Conservation (phyloP, 2,329 filamentous ascomycete genomes). For the Trichoderma cornu-damae region DNA sequence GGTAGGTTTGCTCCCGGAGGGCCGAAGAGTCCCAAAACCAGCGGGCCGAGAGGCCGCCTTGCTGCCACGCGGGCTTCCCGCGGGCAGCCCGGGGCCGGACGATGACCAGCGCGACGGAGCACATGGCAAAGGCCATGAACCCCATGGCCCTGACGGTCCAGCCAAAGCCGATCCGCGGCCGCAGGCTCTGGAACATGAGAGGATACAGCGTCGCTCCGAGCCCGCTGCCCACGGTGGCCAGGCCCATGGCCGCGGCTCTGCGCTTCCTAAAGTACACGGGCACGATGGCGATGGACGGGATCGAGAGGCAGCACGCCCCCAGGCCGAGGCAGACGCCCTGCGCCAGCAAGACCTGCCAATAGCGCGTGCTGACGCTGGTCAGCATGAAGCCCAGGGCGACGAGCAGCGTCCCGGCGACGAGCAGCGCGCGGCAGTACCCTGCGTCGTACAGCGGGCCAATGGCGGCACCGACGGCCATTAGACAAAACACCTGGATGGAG, state of each 20-base stretch:
- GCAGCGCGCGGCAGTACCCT: constrained; percentile 37
- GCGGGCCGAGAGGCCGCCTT: constrained; percentile 4
- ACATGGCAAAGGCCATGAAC: constrained; percentile 32
- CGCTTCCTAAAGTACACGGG: constrained; percentile 38
- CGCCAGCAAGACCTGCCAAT: constrained; percentile 40
- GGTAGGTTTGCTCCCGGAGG: constrained; percentile 27
- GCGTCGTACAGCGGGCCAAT: constrained; percentile 40
- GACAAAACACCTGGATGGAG: constrained; percentile 38
- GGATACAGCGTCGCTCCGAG: constrained; percentile 38
- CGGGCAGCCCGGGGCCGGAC: constrained; percentile 24
- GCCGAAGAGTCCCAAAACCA: constrained; percentile 20
- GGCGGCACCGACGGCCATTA: constrained; percentile 38
- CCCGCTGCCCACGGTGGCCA: constrained; percentile 39
- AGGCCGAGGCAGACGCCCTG: constrained; percentile 38
- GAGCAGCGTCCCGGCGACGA: constrained; percentile 34
- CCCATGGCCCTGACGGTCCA: constrained; percentile 35
- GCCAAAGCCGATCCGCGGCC: constrained; percentile 29
- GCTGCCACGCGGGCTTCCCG: constrained; percentile 15
- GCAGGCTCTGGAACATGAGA: constrained; percentile 33
- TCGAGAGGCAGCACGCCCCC: constrained; percentile 34
- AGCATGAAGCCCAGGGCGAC: constrained; percentile 41
- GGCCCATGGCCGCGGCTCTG: constrained; percentile 39
- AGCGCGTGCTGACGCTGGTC: constrained; percentile 40
- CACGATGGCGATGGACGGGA: constrained; percentile 36
- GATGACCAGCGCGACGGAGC: constrained; percentile 29